Base-by-base conservation (phyloP, 2,329 filamentous ascomycete species). In the Stemphylium beticola region DNA sequence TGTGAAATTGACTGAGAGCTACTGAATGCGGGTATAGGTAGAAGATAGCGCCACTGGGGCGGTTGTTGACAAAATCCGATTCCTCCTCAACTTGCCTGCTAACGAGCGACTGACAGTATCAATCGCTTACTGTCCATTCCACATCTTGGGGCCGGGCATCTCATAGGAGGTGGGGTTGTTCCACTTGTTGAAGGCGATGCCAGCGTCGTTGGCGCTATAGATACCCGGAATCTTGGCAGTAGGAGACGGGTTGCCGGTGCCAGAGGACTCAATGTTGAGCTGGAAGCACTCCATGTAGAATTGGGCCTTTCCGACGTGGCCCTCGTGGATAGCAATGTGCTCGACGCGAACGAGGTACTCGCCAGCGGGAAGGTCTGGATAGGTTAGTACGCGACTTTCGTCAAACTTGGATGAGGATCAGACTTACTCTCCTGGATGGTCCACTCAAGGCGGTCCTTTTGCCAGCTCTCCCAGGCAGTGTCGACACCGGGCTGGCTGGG, bases 181-280 rank as follows among this genome's bases (percentile, higher is more conserved):
- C 69, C 67, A 72, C 60, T 74, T 82, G 65, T 82, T 79, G 61
- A 82, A 77, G 31, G 77, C 72, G 60, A 83, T 81, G 34, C 80
- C 80, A 2, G 79, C 77, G 66, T 83, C 80, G 46, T 60, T 75
- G 2, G 77, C 69, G 24, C 71, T 77, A 69, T 83, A 83, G 1
- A 79, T 75, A 12, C 81, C 81, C 0, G 81, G 81, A 59, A 83
- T 79, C 50, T 76, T 76, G 22, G 80, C 79, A 66, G 18, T 70
- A 53, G 80, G 80, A 4, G 73, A 72, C 4, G 74, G 79, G 2
- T 73, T 78, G 22, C 78, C 78, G 12, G 73, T 74, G 15, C 68
- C 67, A 14, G 54, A 49, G 22, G 78, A 76, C 26, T 78, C 77
- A 32, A 83, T 76, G 55, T 78, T 78, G 49, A 83, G 74, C 71